These are phyloP conservation scores for Cystobasidium tubakii DNA, from an alignment of 768 basidiomycete species.

Conservation along the genomic window DNA sequence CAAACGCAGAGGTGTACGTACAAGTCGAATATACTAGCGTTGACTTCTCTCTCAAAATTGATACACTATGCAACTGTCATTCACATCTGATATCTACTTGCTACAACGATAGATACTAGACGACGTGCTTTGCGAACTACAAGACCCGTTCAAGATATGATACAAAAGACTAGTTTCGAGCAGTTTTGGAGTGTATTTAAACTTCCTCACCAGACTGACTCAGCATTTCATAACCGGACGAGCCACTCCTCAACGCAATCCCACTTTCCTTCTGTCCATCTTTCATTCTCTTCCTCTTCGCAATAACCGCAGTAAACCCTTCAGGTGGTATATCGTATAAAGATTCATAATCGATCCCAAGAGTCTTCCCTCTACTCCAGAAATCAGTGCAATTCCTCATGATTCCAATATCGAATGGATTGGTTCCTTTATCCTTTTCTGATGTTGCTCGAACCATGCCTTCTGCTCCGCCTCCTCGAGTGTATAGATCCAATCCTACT, in stretches of 20 bases:
- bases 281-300: constrained; percentile 1
- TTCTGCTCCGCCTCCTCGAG: constrained; percentile 77
- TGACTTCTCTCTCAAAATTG: no score
- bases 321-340: constrained; percentile 56
- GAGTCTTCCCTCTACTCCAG: constrained; percentile 76
- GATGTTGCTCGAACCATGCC: constrained; percentile 58
- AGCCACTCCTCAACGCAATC: not conserved
- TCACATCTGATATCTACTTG: no score
- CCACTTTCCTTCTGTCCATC: constrained; percentile 21
- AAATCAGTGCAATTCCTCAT: constrained; percentile 82
- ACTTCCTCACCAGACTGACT: constrained; percentile 27
- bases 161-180: no score
- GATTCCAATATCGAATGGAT: constrained; percentile 85
- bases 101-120: no score
- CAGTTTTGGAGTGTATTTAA: no score
- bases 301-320: not conserved
- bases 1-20: not conserved
- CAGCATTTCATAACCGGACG: constrained; percentile 28
- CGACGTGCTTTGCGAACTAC: no score
- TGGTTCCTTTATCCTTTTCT: constrained; percentile 66
- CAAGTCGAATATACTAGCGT: no score
- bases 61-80: no score
- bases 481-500: constrained; percentile 89
- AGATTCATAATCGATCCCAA: constrained; percentile 57
- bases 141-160: no score